Conservation (phyloP, 345 rosid species). For the Murraya paniculata region DNA sequence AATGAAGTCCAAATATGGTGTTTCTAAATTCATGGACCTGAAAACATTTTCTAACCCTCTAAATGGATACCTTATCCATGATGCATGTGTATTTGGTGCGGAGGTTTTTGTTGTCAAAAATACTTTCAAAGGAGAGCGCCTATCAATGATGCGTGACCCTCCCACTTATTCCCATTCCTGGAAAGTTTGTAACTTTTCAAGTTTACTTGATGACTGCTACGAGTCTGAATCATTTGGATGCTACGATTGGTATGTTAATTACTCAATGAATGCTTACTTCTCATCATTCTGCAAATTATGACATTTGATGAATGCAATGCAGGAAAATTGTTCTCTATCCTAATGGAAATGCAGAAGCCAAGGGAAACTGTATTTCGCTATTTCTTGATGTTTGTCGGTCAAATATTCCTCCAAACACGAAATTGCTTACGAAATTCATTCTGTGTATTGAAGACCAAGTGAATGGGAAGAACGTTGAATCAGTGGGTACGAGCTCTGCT, state of each 20-base stretch:
- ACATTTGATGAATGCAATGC: neutral
- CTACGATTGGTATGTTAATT: neutral
- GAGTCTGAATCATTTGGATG: neutral
- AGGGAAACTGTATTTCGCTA: neutral
- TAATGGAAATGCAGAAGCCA: neutral
- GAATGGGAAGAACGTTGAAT: neutral
- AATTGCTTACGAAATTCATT: neutral
- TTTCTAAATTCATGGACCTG: neutral
- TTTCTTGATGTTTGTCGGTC: neutral
- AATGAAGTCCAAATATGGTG: neutral
- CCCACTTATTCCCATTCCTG: neutral
- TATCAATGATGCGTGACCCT: neutral
- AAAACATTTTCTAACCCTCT: neutral
- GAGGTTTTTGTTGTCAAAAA: neutral
- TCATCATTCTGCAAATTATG: neutral
- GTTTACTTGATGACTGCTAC: neutral
- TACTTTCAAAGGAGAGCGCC: neutral
- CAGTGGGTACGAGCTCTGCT: neutral
- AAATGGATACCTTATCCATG: neutral
- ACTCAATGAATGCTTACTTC: neutral
- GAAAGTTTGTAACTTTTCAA: neutral
- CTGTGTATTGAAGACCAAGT: neutral
- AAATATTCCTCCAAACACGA: neutral
- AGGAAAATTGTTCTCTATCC: neutral
- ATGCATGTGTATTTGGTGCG: neutral